Conservation (phyloP, 2,329 filamentous ascomycete species). For the Cercospora brassicicola region DNA sequence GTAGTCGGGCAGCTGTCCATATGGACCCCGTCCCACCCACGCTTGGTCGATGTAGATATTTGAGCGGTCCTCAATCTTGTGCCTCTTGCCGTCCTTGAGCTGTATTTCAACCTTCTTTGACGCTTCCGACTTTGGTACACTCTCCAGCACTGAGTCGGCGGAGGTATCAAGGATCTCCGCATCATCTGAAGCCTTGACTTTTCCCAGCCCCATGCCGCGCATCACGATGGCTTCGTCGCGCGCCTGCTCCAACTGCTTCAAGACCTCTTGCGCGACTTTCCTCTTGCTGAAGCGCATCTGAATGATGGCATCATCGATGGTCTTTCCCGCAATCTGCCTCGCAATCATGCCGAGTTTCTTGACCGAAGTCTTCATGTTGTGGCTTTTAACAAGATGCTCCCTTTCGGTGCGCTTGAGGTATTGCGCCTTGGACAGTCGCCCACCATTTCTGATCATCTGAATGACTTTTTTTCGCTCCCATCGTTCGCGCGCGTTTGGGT, state of each 20-base stretch:
- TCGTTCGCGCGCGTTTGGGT: constrained; percentile 66
- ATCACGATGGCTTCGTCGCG: constrained; percentile 76
- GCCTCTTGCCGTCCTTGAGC: constrained; percentile 71
- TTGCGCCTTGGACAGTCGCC: constrained; percentile 65
- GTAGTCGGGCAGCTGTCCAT: constrained; percentile 62
- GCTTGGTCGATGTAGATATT: constrained; percentile 87
- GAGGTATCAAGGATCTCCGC: constrained; percentile 19
- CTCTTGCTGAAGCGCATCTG: constrained; percentile 98
- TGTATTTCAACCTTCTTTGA: constrained; percentile 56
- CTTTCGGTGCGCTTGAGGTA: constrained; percentile 67
- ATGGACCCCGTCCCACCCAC: constrained; percentile 80
- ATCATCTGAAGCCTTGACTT: constrained; percentile 26
- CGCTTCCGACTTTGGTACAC: neutral
- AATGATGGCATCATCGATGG: constrained; percentile 85
- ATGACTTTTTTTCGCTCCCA: constrained; percentile 87
- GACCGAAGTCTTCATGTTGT: constrained; percentile 75
- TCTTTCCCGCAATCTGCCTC: constrained; percentile 87
- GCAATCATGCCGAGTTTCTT: constrained; percentile 91
- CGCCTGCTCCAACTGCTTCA: constrained; percentile 76
- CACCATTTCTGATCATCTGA: constrained; percentile 67
- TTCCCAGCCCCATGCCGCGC: constrained; percentile 77
- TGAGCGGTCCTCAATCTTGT: constrained; percentile 71
- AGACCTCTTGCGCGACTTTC: constrained; percentile 79
- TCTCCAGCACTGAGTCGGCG: constrained; percentile 7
- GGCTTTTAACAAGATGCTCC: constrained; percentile 61